Evolutionary conservation across 106 monocot species (phyloP).

Genomic region (Dendrobium officinale): DNA sequence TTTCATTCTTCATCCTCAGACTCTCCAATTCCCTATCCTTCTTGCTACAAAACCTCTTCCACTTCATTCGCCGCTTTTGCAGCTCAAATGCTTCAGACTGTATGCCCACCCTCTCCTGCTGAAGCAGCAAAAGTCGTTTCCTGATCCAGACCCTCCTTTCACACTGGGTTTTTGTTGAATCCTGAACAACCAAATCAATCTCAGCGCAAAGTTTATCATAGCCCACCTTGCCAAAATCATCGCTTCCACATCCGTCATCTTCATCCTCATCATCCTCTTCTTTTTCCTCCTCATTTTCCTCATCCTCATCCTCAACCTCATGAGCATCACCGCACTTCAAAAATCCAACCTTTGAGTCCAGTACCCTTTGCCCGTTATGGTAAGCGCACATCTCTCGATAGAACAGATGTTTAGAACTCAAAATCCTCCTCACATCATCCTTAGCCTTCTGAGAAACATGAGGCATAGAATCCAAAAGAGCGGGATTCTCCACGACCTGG

Average conservation of each 20-base stretch:
- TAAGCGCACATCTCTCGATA: constrained; percentile 93
- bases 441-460: constrained; percentile 59
- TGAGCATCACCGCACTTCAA: background rate
- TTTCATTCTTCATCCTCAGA: constrained; percentile 10
- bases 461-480: constrained; percentile 49
- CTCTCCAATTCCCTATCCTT: constrained; percentile 9
- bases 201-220: constrained; percentile 1
- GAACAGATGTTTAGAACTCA: constrained; percentile 87
- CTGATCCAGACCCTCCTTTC: constrained; percentile 3
- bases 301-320: background rate
- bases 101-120: constrained; percentile 1
- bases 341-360: background rate
- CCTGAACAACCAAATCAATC: background rate
- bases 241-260: background rate
- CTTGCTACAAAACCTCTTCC: constrained; percentile 10
- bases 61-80: constrained; percentile 1
- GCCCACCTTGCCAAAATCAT: constrained; percentile 1
- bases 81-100: constrained; percentile 8
- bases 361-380: constrained; percentile 54
- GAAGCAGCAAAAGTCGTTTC: constrained; percentile 4
- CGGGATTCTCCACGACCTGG: constrained; percentile 69
- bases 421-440: constrained; percentile 75
- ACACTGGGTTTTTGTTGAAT: background rate
- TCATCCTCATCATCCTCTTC: constrained; percentile 5
- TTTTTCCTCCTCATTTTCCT: background rate